A percentile compares a stretch with the other conserved stretches of the same genome.
These are phyloP conservation scores for Trichoderma pleuroti DNA, from an alignment of 2,329 filamentous ascomycete species.

Conservation along the genomic window DNA sequence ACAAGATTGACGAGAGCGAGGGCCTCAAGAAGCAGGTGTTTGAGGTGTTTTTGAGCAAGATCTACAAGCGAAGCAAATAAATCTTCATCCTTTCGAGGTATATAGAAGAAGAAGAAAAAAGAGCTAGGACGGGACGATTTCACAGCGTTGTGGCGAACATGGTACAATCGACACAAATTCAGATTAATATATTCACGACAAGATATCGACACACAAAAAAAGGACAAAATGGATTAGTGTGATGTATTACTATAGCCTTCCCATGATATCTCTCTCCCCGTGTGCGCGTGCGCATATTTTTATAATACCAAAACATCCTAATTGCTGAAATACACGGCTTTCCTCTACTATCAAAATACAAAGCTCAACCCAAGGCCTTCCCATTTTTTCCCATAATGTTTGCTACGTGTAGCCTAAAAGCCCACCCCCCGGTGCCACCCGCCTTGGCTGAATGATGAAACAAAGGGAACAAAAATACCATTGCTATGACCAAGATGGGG, in stretches of 20 bases:
- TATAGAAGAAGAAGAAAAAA: neutral
- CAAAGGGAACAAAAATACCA: conserved; percentile 1
- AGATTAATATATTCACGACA: neutral
- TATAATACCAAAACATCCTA: neutral
- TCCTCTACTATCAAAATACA: neutral
- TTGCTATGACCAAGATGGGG: neutral
- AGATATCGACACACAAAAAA: neutral
- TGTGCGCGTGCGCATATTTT: neutral
- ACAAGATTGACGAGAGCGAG: conserved; percentile 74
- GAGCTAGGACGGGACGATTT: neutral
- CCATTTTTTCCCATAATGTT: neutral
- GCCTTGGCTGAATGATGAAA: neutral
- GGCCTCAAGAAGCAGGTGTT: conserved; percentile 91
- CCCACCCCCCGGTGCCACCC: neutral
- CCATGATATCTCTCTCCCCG: neutral
- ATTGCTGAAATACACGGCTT: neutral
- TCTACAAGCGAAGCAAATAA: conserved; percentile 97
- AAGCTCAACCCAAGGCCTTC: neutral
- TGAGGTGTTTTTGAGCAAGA: conserved; percentile 87
- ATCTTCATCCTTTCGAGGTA: neutral
- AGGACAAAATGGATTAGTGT: neutral
- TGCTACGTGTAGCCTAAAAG: neutral
- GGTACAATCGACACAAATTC: neutral
- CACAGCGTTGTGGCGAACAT: neutral
- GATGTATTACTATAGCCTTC: neutral